Base-by-base conservation (phyloP, 108 stramenopile genomes). In the Cyclotella choctawhatcheeana region DNA sequence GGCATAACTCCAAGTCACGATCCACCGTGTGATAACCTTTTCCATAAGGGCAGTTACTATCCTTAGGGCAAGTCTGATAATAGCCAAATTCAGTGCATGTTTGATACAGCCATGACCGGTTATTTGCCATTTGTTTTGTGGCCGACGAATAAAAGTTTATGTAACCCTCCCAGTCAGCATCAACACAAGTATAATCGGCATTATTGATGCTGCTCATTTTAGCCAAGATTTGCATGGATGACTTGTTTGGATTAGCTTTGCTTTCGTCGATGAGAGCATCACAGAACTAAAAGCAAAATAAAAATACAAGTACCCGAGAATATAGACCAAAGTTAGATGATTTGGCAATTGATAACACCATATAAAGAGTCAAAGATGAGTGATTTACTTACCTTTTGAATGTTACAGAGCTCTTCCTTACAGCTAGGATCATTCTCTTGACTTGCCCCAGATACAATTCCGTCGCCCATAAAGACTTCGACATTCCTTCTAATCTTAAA, bases 31-130 rank as follows among this genome's bases (percentile, higher is more conserved):
- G 94, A 44, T 84, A 86, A 14, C 90, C 90, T 43, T 72, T 77
- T 4, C 82, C 93, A 77, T 83, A 98, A 16, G 96, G 96, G 81
- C 98, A 98, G 14, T 64, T 20, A 10, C 71, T 69, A 14, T 87
- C 82, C 16, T 35, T 40, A 17, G 84, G 62, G 62, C 98, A 98
- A 0, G 97, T 97, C 81, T 97, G 96, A 67, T 96, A 97, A 59
- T 94, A 99, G 2, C 97, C 98, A 64, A 97, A 92, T 84, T 99
- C 97, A 20, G 91, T 89, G 79, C 97, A 98, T 12, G 97, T 97
- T 79, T 97, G 97, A 83, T 90, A 98, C 25, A 94, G 59, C 97
- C 97, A 97, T 2, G 88, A 77, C 27, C 88, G 53, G 43, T 59
- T 64, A 16, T 88, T 91, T 18, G 54, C 66, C 10, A 34, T 67